Evolutionary conservation across 306 rosid genomes (phyloP), one percentile per base, ranked within the genome.

Genomic region (Vicia sativa): DNA sequence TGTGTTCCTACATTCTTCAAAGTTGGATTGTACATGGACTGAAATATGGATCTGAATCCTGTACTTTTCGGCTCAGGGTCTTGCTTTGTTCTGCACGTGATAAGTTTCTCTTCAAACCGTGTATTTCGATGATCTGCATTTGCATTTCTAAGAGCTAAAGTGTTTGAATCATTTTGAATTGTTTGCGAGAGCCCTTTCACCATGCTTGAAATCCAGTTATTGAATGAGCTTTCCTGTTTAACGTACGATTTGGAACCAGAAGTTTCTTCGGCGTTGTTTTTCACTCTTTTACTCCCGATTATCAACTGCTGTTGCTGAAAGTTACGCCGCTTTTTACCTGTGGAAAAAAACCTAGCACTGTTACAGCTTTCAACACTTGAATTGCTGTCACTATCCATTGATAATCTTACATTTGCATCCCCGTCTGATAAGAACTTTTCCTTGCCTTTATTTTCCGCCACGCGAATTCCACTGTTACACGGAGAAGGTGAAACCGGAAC

Each of bases 291-390:
- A 73, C 79, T 78, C 39, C 80, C 84, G 44, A 73, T 79, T 70
- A 80, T 73, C 71, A 86, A 63, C 60, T 81, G 87, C 31, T 85
- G 91, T 14, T 83, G 86, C 19, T 84, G 87, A 65, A 75, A 80
- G 68, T 72, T 66, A 71, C 62, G 60, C 68, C 88, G 73, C 84
- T 77, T 90, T 80, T 79, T 88, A 46, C 89, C 79, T 2, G 77
- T 46, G 19, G 82, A 31, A 54, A 83, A 70, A 54, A 74, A 39
- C 29, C 82, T 75, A 49, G 79, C 70, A 62, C 95, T 88, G 65
- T 81, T 80, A 74, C 96, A 86, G 81, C 97, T 93, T 73, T 93
- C 95, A 59, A 93, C 95, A 75, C 99, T 90, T 76, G 89, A 95
- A 10, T 77, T 78, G 77, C 90, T 85, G 74, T 84, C 85, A 53